phyloP scores from a whole-genome alignment of 2,329 filamentous ascomycete species.

The Verticillium zaregamsianum region DNA sequence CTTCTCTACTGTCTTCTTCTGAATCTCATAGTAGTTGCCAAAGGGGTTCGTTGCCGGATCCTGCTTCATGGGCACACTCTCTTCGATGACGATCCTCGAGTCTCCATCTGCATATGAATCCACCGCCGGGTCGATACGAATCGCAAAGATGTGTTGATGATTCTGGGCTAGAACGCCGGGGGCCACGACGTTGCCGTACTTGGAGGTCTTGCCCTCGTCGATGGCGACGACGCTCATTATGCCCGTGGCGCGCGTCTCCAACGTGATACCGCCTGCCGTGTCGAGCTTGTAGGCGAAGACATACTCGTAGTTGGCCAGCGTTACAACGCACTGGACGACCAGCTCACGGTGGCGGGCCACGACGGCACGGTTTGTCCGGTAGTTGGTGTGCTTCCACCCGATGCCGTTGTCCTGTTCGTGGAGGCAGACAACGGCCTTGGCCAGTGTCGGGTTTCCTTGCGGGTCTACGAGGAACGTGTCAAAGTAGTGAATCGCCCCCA shows the following conservation, averaged over 20 bases:
- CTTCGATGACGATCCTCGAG: constrained; percentile 44
- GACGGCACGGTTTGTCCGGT: constrained; percentile 56
- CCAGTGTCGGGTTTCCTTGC: constrained; percentile 46
- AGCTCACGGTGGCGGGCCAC: constrained; percentile 58
- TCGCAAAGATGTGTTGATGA: constrained; percentile 66
- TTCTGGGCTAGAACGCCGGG: constrained; percentile 63
- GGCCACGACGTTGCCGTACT: constrained; percentile 58
- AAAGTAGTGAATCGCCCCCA: constrained; percentile 64
- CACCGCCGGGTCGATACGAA: constrained; percentile 62
- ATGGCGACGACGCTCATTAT: constrained; percentile 60
- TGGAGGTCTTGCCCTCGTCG: constrained; percentile 45
- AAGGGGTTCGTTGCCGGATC: constrained; percentile 53
- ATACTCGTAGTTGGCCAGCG: constrained; percentile 68
- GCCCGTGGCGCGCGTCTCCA: constrained; percentile 63
- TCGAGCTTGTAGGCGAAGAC: constrained; percentile 52
- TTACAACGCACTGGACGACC: constrained; percentile 66
- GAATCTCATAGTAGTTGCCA: constrained; percentile 57
- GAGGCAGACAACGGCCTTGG: constrained; percentile 60
- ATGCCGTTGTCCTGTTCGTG: constrained; percentile 71
- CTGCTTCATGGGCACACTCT: constrained; percentile 29
- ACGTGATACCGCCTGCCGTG: constrained; percentile 55
- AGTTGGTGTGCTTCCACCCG: constrained; percentile 69
- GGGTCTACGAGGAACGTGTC: constrained; percentile 50
- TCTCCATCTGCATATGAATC: constrained; percentile 40
- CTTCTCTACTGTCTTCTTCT: constrained; percentile 39